Evolutionary conservation across 2,329 filamentous ascomycete genomes (phyloP).

Genomic region (Monilinia fructicola): DNA sequence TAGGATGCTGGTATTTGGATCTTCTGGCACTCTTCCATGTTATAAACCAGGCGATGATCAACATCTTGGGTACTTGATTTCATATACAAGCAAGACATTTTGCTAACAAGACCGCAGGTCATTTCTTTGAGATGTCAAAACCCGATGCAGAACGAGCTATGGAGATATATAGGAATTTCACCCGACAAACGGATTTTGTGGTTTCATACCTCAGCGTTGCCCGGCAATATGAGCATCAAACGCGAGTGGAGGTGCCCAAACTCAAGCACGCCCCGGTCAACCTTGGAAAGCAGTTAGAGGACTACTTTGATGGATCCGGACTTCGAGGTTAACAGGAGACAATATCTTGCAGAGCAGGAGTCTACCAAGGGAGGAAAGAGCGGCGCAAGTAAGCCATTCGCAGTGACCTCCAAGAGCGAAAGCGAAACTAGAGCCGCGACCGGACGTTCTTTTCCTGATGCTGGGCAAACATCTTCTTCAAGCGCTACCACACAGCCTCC

Average conservation of each 20-base stretch:
- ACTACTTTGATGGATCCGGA: slow-evolving; percentile 91
- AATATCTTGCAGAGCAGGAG: slow-evolving; percentile 87
- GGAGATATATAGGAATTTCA: slow-evolving; percentile 88
- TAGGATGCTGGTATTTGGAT: slow-evolving; percentile 82
- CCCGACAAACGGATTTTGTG: slow-evolving; percentile 86
- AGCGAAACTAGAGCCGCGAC: slow-evolving; percentile 36
- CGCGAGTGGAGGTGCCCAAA: slow-evolving; percentile 90
- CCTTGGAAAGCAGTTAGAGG: slow-evolving; percentile 82
- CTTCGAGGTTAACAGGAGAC: slow-evolving; percentile 88
- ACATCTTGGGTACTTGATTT: slow-evolving; percentile 72
- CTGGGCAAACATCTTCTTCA: slow-evolving; percentile 42
- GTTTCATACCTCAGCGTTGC: slow-evolving; percentile 87
- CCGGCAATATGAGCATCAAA: slow-evolving; percentile 87
- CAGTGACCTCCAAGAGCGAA: slow-evolving; percentile 42
- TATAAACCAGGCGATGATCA: slow-evolving; percentile 96
- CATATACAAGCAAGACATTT: neutral
- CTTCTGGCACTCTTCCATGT: slow-evolving; percentile 88
- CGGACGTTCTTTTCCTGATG: slow-evolving; percentile 37
- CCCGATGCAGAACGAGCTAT: slow-evolving; percentile 89
- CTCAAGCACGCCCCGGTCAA: slow-evolving; percentile 96
- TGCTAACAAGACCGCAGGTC: slow-evolving; percentile 55
- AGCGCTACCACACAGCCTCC: slow-evolving; percentile 43
- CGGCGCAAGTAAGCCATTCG: slow-evolving; percentile 47
- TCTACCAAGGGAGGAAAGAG: slow-evolving; percentile 52
- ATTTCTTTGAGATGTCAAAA: slow-evolving; percentile 98